Base-by-base conservation (phyloP, 2,329 filamentous ascomycete species). In the Beauveria rudraprayagi region DNA sequence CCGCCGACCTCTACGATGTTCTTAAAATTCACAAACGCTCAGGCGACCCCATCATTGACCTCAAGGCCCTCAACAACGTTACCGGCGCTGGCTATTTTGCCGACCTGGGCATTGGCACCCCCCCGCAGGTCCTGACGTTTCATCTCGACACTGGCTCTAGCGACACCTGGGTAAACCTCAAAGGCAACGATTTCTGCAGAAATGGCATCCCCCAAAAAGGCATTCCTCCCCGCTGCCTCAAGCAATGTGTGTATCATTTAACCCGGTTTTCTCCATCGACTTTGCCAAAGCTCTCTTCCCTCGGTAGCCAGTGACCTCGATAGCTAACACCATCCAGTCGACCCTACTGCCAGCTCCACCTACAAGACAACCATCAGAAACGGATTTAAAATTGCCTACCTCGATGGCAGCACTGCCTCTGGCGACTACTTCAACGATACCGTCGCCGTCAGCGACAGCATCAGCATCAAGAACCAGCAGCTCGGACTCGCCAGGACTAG, bases 141-240 rank as follows among this genome's bases (percentile, higher is more conserved):
- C 75, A 83, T 58, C 77, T 87, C 64, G 84, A 87, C 70, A 87
- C 84, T 2, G 85, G 84, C 30, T 85, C 82, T 69, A 84, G 81
- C 65, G 85, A 87, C 68, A 79, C 83, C 4, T 87, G 84, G 83
- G 74, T 86, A 47, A 73, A 81, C 63, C 83, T 86, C 5, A 77
- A 80, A 16, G 74, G 75, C 56, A 91, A 89, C 1, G 66, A 71
- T 3, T 74, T 89, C 37, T 95, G 91, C 71, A 70, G 70, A 16
- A 76, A 72, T 51, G 17, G 11, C 24, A 22, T 26, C 24, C 30
- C 43, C 6, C 43, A 24, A 6, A 11, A 48, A 1, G 22, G 37
- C 3, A 62, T 76, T 51, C 77, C 80, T 65, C 26, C 43, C 2
- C 28, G 65, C 3, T 78, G 75, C 63, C 63, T 72, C 61, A 70